Evolutionary conservation across 177 flowering plant genomes (phyloP), one percentile per base, ranked within the genome.

Genomic region (Vitis hybrid): DNA sequence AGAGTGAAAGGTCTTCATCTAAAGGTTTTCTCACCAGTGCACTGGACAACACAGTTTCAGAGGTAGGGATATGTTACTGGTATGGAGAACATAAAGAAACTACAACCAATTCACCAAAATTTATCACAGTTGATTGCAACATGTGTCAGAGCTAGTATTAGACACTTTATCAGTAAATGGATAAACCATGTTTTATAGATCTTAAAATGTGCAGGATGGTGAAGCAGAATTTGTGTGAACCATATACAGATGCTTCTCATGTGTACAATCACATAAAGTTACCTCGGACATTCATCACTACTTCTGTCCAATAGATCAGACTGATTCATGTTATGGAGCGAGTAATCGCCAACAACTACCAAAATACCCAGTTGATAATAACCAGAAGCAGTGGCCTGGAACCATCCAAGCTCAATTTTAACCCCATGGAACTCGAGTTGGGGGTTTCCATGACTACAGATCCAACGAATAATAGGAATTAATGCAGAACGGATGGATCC

Each of bases 371-470:
- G 80, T 72, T 91, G 98, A 75, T 91, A 93, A 79, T 90, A 93
- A 71, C 97, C 98, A 65, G 92, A 90, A 18, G 98, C 84, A 56
- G 98, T 93, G 68, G 92, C 93, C 81, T 93, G 97, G 75, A 93
- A 93, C 98, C 98, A 93, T 15, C 93, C 97, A 24, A 91, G 85
- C 82, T 93, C 93, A 59, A 91, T 80, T 79, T 82, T 89, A 11
- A 88, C 86, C 7, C 92, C 88, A 77, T 86, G 90, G 58, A 84
- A 84, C 72, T 82, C 88, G 65, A 93, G 91, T 68, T 91, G 92
- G 63, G 95, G 85, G 72, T 91, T 93, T 70, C 77, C 93, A 73
- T 88, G 97, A 71, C 87, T 90, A 71, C 48, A 72, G 48, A 90
- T 77, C 98, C 98, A 93, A 66, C 79, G 74, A 66, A 93, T 75